Conservation (phyloP, 768 basidiomycete species). For the Macrolepiota dolichaula region DNA sequence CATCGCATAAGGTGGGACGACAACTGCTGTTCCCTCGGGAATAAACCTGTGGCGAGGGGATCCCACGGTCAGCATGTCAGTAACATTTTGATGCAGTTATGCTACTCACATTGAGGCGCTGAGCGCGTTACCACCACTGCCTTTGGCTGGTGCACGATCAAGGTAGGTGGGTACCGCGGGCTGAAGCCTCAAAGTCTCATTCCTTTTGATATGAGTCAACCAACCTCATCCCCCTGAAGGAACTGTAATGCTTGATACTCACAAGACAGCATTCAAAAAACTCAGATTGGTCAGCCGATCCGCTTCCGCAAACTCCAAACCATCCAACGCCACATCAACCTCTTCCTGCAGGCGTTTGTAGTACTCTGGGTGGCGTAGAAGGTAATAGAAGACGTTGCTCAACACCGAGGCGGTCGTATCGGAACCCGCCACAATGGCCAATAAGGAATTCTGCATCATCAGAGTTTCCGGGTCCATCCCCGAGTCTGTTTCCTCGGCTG, state of each 20-base stretch:
- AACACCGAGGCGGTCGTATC: conserved; percentile 26
- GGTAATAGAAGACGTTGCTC: conserved; percentile 22
- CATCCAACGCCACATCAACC: conserved; percentile 19
- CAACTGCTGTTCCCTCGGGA: conserved; percentile 34
- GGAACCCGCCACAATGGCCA: conserved; percentile 30
- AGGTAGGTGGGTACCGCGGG: conserved; percentile 31
- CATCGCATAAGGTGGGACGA: conserved; percentile 31
- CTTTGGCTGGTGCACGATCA: conserved; percentile 26
- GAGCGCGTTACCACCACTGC: conserved; percentile 27
- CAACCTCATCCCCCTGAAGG: not conserved
- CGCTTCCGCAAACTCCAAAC: conserved; percentile 13
- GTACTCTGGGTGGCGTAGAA: conserved; percentile 20
- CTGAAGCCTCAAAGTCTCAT: conserved; percentile 33
- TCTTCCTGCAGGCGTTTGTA: conserved; percentile 22
- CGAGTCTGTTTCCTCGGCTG: conserved; percentile 10
- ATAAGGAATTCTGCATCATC: conserved; percentile 19
- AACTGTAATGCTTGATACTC: conserved; percentile 6
- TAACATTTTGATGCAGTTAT: not conserved
- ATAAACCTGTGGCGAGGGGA: conserved; percentile 25
- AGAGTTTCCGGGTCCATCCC: conserved; percentile 6
- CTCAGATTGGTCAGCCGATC: conserved; percentile 20
- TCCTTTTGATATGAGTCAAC: conserved; percentile 21
- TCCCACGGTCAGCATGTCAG: not conserved
- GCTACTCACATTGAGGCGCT: conserved; percentile 14
- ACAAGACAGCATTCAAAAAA: conserved; percentile 34